Base-by-base conservation (phyloP, 1,139 yeast species). In the Yamadazyma epiphylla region DNA sequence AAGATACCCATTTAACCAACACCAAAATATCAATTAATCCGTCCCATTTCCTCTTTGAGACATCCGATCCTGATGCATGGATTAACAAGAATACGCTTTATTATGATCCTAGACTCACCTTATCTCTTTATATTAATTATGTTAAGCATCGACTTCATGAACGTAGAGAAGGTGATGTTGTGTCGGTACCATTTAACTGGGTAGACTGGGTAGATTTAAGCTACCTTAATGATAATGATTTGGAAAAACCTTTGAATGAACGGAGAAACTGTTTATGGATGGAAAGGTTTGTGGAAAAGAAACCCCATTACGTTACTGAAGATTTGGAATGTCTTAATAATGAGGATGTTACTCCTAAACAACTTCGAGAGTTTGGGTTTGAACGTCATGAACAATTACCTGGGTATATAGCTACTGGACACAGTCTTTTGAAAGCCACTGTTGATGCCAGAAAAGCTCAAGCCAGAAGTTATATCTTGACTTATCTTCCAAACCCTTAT, bases 41-140 rank as follows among this genome's bases (percentile, higher is more conserved):
- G 4, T 31, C 36, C 4, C 38, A 37, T 22, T 51, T 38, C 29
- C 29, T 42, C 13, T 33, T 31, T 17, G 42, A 37, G 13, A 36
- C 42, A 5, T 27, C 24, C 7, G 38, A 41, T 19, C 20, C 22
- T 5, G 30, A 36, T 19, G 42, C 50, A 6, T 49, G 53, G 51
- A 29, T 28, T 15, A 49, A 49, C 31, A 42, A 39, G 28, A 42
- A 49, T 26, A 38, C 41, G 7, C 48, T 63, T 24, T 48, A 38
- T 23, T 62, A 51, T 33, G 73, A 67, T 37, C 69, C 70, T 8
- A 47, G 73, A 32, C 45, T 65, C 33, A 63, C 74, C 1, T 42
- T 58, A 24, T 38, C 70, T 0, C 57, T 61, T 5, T 65, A 63
- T 38, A 27, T 64, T 23, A 48, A 53, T 31, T 46, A 58, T 33